A percentile compares a stretch with the other conserved stretches of the same genome.
Evolutionary conservation across 1,284 basidiomycete genomes (phyloP).

Genomic region (Anthracocystis setariae): DNA sequence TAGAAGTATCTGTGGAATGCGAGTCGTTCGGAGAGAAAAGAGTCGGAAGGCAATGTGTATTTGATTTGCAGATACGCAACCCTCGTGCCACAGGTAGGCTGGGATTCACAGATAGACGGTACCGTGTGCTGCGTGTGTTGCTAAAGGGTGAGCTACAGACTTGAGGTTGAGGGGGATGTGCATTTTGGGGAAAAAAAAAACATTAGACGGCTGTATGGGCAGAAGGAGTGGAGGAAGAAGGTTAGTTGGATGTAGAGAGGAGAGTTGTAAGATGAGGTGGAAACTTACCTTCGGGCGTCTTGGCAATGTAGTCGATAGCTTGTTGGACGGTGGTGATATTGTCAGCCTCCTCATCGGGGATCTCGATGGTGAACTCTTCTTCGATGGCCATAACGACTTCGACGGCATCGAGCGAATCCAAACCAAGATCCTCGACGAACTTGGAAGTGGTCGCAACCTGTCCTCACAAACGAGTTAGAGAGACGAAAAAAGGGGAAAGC

Average conservation of each 20-base stretch:
- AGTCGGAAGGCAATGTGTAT: slow-evolving; percentile 9
- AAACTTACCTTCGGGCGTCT: slow-evolving; percentile 80
- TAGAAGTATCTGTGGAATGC: not conserved
- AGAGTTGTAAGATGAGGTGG: not conserved
- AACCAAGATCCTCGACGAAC: slow-evolving; percentile 87
- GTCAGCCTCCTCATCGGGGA: slow-evolving; percentile 98
- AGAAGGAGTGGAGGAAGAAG: no score
- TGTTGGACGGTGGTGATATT: slow-evolving; percentile 93
- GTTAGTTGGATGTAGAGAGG: slow-evolving; percentile 3
- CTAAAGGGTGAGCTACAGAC: no score
- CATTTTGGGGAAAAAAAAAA: no score
- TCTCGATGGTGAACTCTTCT: slow-evolving; percentile 84
- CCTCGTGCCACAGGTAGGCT: not conserved
- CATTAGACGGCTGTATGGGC: no score
- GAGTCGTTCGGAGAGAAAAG: not conserved
- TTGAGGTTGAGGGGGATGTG: no score
- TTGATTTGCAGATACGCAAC: slow-evolving; percentile 2
- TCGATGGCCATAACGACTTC: slow-evolving; percentile 99
- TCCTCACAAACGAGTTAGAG: not conserved
- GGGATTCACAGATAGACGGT: no score
- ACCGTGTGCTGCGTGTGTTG: no score
- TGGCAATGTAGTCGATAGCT: slow-evolving; percentile 96
- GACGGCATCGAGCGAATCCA: slow-evolving; percentile 96
- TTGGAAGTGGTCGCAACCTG: slow-evolving; percentile 80
- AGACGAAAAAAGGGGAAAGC: not conserved